Evolutionary conservation across 345 rosid species (phyloP), one percentile per base, ranked within the genome.

Genomic region (Nasturtium officinale): DNA sequence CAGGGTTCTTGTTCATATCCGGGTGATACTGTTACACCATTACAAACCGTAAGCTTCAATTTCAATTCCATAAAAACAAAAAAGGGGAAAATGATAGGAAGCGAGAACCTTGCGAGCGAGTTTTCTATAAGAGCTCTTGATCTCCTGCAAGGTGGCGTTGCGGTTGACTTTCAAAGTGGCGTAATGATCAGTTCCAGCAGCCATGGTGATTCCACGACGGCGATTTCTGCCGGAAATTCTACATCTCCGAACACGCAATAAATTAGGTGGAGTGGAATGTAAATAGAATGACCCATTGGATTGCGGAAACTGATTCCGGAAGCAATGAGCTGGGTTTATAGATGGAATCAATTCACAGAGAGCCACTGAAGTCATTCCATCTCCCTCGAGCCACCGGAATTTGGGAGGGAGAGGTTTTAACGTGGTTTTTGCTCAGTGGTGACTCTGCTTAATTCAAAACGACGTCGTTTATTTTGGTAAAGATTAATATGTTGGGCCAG

Each of bases 81-180:
- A 37, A 12, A 65, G 25, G 54, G 5, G 28, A 7, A 38, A 47
- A 23, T 9, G 3, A 52, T 7, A 73, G 33, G 12, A 53, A 43
- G 28, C 61, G 26, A 77, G 72, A 67, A 93, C 98, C 94, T 93
- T 82, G 72, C 94, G 98, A 70, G 98, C 97, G 25, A 90, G 98
- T 72, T 85, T 89, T 61, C 87, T 82, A 68, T 90, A 93, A 21
- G 97, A 77, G 73, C 84, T 65, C 69, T 93, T 89, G 74, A 90
- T 90, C 57, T 93, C 98, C 61, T 85, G 89, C 83, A 84, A 81
- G 20, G 87, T 58, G 16, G 98, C 97, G 75, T 80, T 81, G 37
- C 87, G 81, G 9, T 66, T 55, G 26, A 93, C 91, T 32, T 83
- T 84, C 80, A 93, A 69, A 35, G 91, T 85, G 50, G 89, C 75